Conservation (phyloP, 306 rosid genomes). For the Dalbergia oliveri region DNA sequence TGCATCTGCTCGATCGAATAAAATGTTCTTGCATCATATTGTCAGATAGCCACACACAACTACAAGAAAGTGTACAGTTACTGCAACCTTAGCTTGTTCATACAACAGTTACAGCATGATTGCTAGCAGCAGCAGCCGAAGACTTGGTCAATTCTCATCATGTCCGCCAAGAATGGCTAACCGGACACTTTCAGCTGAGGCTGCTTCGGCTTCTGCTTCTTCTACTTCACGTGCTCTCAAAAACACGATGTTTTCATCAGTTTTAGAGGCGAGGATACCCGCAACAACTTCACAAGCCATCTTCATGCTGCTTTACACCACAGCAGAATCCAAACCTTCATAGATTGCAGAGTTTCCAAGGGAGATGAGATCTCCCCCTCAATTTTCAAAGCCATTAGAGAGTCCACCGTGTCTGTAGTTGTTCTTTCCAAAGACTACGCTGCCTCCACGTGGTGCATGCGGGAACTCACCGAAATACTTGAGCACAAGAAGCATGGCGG, state of each 20-base stretch:
- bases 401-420: conserved; percentile 28
- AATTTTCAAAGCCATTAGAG: conserved; percentile 29
- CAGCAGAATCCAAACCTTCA: conserved; percentile 36
- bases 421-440: conserved; percentile 38
- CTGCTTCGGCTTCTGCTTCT: neutral
- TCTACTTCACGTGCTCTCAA: neutral
- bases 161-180: conserved; percentile 34
- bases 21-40: neutral
- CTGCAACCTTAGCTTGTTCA: neutral
- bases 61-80: neutral
- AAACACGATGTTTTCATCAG: conserved; percentile 38
- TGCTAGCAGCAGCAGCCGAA: neutral
- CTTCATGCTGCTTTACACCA: conserved; percentile 17
- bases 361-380: conserved; percentile 30
- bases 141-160: conserved; percentile 30
- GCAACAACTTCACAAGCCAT: conserved; percentile 40
- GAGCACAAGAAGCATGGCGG: conserved; percentile 9
- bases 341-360: conserved; percentile 24
- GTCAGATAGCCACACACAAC: neutral
- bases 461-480: conserved; percentile 29
- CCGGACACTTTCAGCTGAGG: neutral
- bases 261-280: conserved; percentile 41
- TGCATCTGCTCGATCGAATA: neutral
- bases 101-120: neutral
- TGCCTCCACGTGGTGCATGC: conserved; percentile 40